Base-by-base conservation (phyloP, 2,329 filamentous ascomycete genomes). In the Colletotrichum liriopes region DNA sequence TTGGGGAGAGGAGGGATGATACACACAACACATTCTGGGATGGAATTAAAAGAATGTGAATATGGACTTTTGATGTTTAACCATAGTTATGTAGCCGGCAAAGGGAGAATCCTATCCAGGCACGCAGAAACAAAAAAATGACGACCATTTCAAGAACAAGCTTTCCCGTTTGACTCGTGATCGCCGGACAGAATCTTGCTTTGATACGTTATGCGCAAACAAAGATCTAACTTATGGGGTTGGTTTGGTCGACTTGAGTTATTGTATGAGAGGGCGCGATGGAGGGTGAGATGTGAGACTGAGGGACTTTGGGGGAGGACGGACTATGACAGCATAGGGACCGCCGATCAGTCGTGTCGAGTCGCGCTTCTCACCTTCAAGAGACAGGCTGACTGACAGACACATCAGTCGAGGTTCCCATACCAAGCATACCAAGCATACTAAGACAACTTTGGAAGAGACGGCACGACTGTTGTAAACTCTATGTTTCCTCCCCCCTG, bases 1-100 rank as follows among this genome's bases (percentile, higher is more conserved):
- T 68, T 26, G 49, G 58, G 52, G 58, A 45, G 43, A 52, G n/a
- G 61, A 49, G 55, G 32, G 43, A 58, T 47, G 60, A 72, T 66
- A 66, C 47, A 72, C 56, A 68, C 60, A 62, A 72, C 45, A 62
- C 58, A 72, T 63, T 72, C 64, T 62, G 69, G 58, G 58, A 54
- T 37, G 56, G 64, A 16, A 68, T 63, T 23, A 58, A 67, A 67
- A 63, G 65, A 72, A 72, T 72, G 65, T 68, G 65, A 54, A 45
- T 23, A 45, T 35, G 60, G 60, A 62, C 29, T 49, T 49, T 41
- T 51, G 16, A 65, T 66, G 45, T 66, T 70, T 70, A 70, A 66
- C 62, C 54, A 54, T 66, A 60, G 66, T 66, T 32, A 52, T 23
- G 37, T 32, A 26, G 61, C 47, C 32, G 65, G 55, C 61, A 51